phyloP scores from a whole-genome alignment of 2,329 filamentous ascomycete species.

The Seiridium unicorne region DNA sequence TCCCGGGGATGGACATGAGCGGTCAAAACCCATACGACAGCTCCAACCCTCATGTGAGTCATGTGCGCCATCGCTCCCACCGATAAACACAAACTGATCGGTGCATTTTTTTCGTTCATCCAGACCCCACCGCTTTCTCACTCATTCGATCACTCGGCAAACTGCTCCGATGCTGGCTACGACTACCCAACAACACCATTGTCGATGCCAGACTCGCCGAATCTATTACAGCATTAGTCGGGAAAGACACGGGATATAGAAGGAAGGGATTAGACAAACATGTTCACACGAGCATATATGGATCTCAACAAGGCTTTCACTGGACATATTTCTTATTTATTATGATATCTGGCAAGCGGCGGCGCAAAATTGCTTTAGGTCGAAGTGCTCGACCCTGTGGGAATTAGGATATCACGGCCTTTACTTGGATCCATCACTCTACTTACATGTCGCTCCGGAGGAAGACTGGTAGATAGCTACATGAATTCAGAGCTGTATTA shows the following conservation, averaged over 20 bases:
- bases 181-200: slow-evolving; percentile 69
- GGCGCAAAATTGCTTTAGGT: slow-evolving; percentile 5
- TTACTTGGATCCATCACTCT: neutral
- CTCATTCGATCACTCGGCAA: slow-evolving; percentile 67
- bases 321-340: neutral
- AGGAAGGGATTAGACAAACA: slow-evolving; percentile 2
- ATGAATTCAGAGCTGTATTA: no score
- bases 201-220: slow-evolving; percentile 70
- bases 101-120: slow-evolving; percentile 35
- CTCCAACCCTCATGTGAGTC: slow-evolving; percentile 74
- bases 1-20: slow-evolving; percentile 63
- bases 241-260: neutral
- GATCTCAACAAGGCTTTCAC: neutral
- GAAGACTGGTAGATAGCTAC: no score
- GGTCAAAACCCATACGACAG: slow-evolving; percentile 62
- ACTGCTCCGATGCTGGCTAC: slow-evolving; percentile 60
- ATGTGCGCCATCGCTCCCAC: slow-evolving; percentile 40
- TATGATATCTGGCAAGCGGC: neutral
- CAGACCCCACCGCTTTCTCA: slow-evolving; percentile 78
- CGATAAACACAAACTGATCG: slow-evolving; percentile 49
- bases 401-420: neutral
- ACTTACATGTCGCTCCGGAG: neutral
- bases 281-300: slow-evolving; percentile 4
- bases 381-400: slow-evolving; percentile 13
- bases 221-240: slow-evolving; percentile 37